Evolutionary conservation across 257 asterid species (phyloP), one percentile per base, ranked within the genome.

Genomic region (Coffea eugenioides): DNA sequence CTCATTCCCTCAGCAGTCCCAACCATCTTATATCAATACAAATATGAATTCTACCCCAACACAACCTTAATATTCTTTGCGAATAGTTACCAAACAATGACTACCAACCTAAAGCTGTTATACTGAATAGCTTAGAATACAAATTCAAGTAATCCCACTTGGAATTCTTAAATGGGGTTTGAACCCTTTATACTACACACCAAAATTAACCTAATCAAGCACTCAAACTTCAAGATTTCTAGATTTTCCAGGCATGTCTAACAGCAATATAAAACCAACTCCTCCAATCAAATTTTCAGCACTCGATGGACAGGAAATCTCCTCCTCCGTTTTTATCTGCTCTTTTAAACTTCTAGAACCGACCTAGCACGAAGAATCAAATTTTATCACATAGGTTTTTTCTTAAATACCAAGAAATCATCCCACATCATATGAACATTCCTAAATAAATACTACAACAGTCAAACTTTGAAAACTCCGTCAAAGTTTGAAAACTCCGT

Each of bases 21-120:
- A 68, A 75, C 92, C 97, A 92, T 92, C 87, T 81, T 83, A 72
- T 41, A 54, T 71, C 56, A 79, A 18, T 52, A 6, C 57, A 78
- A 77, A 66, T 34, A 23, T 21, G 73, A 80, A 71, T 77, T 54
- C 76, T 67, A 81, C 75, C 64, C 4, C 25, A 51, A 25, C 21
- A 3, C 14, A 57, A 16, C 65, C 23, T 71, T 12, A 15, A 72
- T 45, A 52, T 14, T 36, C 23, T 36, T 67, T 45, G 48, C 21
- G 18, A 66, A 48, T 76, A 81, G n/a, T 79, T 66, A 31, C 80
- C 36, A 82, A 41, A 74, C 27, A 34, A 80, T 11, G 36, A 9
- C n/a, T 20, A 14, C 48, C 20, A 52, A 51, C 25, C 18, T 20
- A 66, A 67, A 67, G 69, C 57, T 41, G 34, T 3, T 65, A 6